A percentile compares a stretch with the other conserved stretches of the same genome.
phyloP scores from a whole-genome alignment of 345 rosid species.

The Orychophragmus violaceus region DNA sequence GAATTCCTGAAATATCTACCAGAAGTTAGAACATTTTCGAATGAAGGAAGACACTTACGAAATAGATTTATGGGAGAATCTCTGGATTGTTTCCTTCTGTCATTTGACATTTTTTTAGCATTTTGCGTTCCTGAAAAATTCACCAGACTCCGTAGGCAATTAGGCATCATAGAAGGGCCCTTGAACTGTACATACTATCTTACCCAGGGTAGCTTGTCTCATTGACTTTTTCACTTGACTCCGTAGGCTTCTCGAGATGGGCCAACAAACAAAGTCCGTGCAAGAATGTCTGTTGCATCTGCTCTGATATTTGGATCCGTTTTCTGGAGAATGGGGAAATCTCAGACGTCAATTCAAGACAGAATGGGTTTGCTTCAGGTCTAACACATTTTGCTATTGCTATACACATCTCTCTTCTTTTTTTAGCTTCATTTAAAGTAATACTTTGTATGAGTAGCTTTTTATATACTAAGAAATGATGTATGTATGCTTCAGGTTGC shows the following conservation, averaged over 20 bases:
- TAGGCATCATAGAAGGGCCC: not conserved
- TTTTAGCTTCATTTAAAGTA: not conserved
- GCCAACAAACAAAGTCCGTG: conserved; percentile 93
- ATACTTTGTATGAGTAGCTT: not conserved
- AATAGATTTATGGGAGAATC: not conserved
- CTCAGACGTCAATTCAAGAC: conserved; percentile 94
- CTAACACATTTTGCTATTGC: conserved; percentile 8
- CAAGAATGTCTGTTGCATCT: conserved; percentile 95
- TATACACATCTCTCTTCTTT: not conserved
- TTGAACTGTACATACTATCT: not conserved
- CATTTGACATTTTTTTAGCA: not conserved
- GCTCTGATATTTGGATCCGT: conserved; percentile 98
- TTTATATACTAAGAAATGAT: not conserved
- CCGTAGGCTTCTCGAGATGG: conserved; percentile 92
- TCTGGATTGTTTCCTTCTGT: not conserved
- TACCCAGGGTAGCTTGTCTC: not conserved
- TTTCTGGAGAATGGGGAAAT: conserved; percentile 94
- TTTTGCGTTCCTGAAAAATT: not conserved
- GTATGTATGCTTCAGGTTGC: conserved; percentile 55
- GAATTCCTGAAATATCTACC: not conserved
- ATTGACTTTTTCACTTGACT: conserved; percentile 20
- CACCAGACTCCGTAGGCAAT: not conserved
- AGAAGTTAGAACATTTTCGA: not conserved
- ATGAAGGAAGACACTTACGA: not conserved
- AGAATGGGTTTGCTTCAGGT: conserved; percentile 99